phyloP scores from a whole-genome alignment of 1,284 basidiomycete genomes.

The Cystodermella granulosa region DNA sequence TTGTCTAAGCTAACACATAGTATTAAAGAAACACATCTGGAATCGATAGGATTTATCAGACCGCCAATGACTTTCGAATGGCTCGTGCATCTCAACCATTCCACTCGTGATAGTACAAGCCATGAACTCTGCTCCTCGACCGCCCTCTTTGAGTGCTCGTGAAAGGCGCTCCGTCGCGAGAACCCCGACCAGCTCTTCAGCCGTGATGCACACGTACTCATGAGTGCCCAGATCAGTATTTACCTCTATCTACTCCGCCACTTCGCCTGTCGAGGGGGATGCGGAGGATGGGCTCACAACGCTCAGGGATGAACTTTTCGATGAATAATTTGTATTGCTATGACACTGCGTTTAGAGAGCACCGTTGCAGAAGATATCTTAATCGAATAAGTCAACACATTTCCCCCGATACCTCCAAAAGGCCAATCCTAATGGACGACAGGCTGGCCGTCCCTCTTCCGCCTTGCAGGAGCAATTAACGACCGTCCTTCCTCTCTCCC shows the following conservation, averaged over 20 bases:
- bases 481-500: slow-evolving; percentile 61
- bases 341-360: slow-evolving; percentile 9
- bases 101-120: slow-evolving; percentile 91
- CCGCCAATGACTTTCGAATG: slow-evolving; percentile 53
- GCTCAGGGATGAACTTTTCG: slow-evolving; percentile 37
- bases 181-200: slow-evolving; percentile 88
- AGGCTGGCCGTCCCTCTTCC: slow-evolving; percentile 65
- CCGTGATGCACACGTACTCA: slow-evolving; percentile 77
- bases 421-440: slow-evolving; percentile 44
- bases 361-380: slow-evolving; percentile 49
- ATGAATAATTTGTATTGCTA: slow-evolving; percentile 8
- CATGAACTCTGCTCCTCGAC: slow-evolving; percentile 91
- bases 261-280: slow-evolving; percentile 61
- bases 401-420: slow-evolving; percentile 69
- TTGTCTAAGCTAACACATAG: slow-evolving; percentile 97
- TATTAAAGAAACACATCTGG: slow-evolving; percentile 85
- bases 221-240: slow-evolving; percentile 51
- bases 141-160: slow-evolving; percentile 85
- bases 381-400: slow-evolving; percentile 83
- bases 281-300: slow-evolving; percentile 43
- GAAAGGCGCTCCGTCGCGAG: slow-evolving; percentile 80
- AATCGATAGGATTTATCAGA: background rate
- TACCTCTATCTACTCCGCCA: slow-evolving; percentile 47
- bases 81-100: slow-evolving; percentile 95
- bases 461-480: slow-evolving; percentile 72